These are phyloP conservation scores for Fusarium burgessii DNA, from an alignment of 2,329 filamentous ascomycete species.

Conservation along the genomic window DNA sequence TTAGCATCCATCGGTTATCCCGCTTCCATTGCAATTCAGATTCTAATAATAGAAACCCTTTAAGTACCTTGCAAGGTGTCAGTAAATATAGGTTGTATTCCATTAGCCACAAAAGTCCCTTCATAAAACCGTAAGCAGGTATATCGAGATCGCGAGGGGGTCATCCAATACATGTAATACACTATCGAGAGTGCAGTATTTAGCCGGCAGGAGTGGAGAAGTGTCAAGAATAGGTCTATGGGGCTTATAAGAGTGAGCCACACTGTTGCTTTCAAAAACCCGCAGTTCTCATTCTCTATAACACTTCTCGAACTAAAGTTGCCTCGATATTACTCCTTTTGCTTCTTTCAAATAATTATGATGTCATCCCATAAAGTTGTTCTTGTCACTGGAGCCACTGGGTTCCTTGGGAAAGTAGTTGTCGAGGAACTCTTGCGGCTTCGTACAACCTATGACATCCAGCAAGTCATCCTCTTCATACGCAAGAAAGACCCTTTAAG, in stretches of 20 bases:
- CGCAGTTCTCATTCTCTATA: background rate
- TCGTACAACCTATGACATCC: background rate
- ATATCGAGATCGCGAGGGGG: background rate
- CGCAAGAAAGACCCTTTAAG: background rate
- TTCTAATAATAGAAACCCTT: background rate
- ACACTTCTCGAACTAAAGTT: background rate
- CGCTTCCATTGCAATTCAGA: background rate
- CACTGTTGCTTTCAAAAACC: background rate
- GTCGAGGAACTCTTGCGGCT: background rate
- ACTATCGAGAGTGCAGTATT: background rate
- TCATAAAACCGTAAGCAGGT: background rate
- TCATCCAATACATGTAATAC: background rate
- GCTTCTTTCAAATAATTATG: background rate
- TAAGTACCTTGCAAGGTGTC: background rate
- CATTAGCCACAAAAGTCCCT: background rate
- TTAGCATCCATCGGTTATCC: background rate
- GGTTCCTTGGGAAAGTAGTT: background rate
- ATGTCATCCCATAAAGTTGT: background rate
- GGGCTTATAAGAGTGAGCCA: background rate
- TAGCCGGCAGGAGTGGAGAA: background rate
- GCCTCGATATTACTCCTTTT: background rate
- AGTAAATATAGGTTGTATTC: background rate
- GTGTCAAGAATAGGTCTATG: background rate
- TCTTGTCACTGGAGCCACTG: background rate
- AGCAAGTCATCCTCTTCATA: background rate